Percentiles rank a stretch among this genome's conserved stretches.
These are phyloP conservation scores for Talaromyces sp. DNA, from an alignment of 2,329 filamentous ascomycete genomes.

Conservation along the genomic window DNA sequence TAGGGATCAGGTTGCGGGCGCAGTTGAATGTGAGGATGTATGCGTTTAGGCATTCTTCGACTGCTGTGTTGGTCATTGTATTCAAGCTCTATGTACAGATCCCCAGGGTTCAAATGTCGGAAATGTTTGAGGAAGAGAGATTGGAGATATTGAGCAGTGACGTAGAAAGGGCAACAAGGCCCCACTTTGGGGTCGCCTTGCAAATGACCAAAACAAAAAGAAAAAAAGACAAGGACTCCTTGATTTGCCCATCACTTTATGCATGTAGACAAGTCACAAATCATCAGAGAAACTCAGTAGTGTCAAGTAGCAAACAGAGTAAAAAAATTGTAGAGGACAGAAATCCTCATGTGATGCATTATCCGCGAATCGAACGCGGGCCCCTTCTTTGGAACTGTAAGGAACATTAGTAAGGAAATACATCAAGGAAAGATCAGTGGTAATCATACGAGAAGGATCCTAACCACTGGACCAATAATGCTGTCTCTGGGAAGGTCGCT, in stretches of 20 bases:
- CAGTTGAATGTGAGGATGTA: constrained; percentile 91
- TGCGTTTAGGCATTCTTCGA: constrained; percentile 55
- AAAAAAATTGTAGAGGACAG: no score
- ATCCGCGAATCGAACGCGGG: constrained; percentile 2
- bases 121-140: neutral
- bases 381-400: constrained; percentile 1
- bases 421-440: no score
- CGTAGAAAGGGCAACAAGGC: neutral
- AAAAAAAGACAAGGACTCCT: neutral
- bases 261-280: neutral
- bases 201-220: neutral
- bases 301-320: no score
- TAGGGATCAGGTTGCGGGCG: constrained; percentile 68
- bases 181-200: constrained; percentile 1
- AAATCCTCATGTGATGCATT: neutral
- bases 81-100: neutral
- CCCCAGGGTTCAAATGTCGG: neutral
- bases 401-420: no score
- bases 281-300: neutral
- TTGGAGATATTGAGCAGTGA: neutral
- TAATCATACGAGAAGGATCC: neutral
- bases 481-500: neutral
- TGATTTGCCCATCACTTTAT: neutral
- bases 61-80: neutral
- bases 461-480: constrained; percentile 4